Evolutionary conservation across 176 grass and related monocot species (phyloP).

Genomic region (Triticum turgidum): DNA sequence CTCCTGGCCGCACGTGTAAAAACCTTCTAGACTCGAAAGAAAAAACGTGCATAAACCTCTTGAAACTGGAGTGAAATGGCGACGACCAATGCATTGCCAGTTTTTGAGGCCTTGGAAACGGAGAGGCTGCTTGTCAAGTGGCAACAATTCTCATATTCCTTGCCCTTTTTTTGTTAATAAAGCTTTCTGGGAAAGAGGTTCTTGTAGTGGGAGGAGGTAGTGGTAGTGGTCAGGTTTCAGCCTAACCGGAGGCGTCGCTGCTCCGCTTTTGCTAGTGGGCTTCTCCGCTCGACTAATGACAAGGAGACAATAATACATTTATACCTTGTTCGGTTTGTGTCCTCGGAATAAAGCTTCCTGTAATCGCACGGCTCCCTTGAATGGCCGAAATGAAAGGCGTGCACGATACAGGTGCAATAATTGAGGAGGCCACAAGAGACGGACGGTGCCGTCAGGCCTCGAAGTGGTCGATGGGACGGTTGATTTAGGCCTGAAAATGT

Average conservation of each 20-base stretch:
- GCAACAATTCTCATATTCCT: neutral
- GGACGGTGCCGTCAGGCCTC: neutral
- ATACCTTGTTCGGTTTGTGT: neutral
- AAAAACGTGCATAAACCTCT: too few species aligned
- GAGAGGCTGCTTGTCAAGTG: slow-evolving; percentile 22
- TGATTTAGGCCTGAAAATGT: slow-evolving; percentile 10
- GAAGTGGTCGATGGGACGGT: neutral
- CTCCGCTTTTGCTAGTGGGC: slow-evolving; percentile 35
- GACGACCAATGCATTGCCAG: too few species aligned
- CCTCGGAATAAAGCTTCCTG: slow-evolving; percentile 15
- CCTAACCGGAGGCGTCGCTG: slow-evolving; percentile 26
- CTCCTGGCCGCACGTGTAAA: too few species aligned
- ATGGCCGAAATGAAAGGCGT: neutral
- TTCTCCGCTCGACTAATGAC: slow-evolving; percentile 19
- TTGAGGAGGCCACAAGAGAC: neutral
- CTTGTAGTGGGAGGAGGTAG: slow-evolving; percentile 25
- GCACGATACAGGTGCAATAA: neutral
- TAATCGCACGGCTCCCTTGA: neutral
- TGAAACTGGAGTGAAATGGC: too few species aligned
- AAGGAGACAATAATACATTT: neutral
- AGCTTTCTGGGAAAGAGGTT: slow-evolving; percentile 28
- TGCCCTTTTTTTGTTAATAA: neutral
- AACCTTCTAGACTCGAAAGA: too few species aligned
- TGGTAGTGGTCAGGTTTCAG: neutral
- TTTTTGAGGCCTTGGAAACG: neutral